These are phyloP conservation scores for Leccinum disarticulatum DNA, from an alignment of 768 basidiomycete species.

Conservation along the genomic window DNA sequence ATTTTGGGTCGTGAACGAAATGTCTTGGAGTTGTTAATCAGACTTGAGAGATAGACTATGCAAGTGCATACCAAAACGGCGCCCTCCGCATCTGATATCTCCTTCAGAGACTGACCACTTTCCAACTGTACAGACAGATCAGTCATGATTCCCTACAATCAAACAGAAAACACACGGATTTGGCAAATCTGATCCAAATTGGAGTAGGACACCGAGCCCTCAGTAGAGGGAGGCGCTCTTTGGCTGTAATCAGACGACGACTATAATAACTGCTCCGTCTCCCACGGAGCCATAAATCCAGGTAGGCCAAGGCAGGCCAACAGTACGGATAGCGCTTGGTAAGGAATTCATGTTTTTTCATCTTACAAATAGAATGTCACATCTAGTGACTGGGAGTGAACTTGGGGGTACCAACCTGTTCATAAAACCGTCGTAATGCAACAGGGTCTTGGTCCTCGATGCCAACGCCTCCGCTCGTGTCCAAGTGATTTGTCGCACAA, in stretches of 20 bases:
- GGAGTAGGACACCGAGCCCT: conserved; percentile 2
- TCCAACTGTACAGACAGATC: conserved; percentile 11
- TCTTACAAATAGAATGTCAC: conserved; percentile 3
- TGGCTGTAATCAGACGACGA: no score
- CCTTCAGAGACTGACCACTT: conserved; percentile 6
- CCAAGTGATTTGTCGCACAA: background rate
- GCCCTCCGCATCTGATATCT: background rate
- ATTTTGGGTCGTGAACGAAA: no score
- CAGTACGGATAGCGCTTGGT: conserved; percentile 13
- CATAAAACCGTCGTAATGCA: conserved; percentile 12
- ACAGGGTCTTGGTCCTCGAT: conserved; percentile 14
- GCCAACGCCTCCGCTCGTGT: background rate
- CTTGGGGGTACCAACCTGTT: conserved; percentile 10
- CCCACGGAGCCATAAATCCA: conserved; percentile 8
- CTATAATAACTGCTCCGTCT: background rate
- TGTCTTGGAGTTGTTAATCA: conserved; percentile 1
- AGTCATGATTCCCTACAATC: background rate
- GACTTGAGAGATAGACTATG: background rate
- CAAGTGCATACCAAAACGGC: conserved; percentile 1
- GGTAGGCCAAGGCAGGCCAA: conserved; percentile 19
- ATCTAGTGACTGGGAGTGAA: background rate
- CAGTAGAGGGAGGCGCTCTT: background rate
- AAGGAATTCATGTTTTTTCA: conserved; percentile 14
- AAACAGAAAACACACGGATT: conserved; percentile 2
- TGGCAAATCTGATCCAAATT: conserved; percentile 13